Evolutionary conservation across 140 eudicot species (phyloP), one percentile per base, ranked within the genome.

Genomic region (Anethum foeniculum): DNA sequence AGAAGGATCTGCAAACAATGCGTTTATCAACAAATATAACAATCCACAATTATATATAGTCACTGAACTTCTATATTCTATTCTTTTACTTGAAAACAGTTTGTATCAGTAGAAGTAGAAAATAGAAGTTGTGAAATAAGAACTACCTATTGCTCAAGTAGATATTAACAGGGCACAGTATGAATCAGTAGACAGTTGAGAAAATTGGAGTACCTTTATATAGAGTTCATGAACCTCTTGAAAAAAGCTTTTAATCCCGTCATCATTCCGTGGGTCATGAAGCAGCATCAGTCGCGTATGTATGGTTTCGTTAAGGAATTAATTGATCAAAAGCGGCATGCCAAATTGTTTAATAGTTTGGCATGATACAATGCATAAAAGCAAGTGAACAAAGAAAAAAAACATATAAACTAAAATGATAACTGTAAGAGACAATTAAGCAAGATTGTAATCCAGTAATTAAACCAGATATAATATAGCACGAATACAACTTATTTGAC

Each of bases 151-250:
- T 19, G 3, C 21, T 10, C 36, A 62, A 62, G 71, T 62, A 62
- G 36, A 25, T 27, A 62, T 25, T 27, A 62, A 62, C 28, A 27
- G 18, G 18, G 36, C 27, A 27, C 71, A 62, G 0, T 62, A 5
- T 47, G 68, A 49, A 34, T 44, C 38, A 38, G 75, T 52, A 72
- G 36, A 56, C 18, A 72, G 2, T 69, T 2, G 34, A 23, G n/a
- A 28, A 16, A 25, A 11, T 12, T 25, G 1, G 36, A 62, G 79
- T 86, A 88, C 98, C 98, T 94, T 94, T 58, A 92, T 90, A 76
- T 94, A 94, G 62, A 94, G 90, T 87, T 94, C 98, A 82, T 94
- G 98, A 83, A 92, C 98, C 86, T 94, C 98, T 75, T 92, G 97
- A 82, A 94, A 94, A 86, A 94, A 94, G 90, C 93, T 94, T 86